Conservation (phyloP, 768 basidiomycete genomes). For the Filobasidium wieringae region DNA sequence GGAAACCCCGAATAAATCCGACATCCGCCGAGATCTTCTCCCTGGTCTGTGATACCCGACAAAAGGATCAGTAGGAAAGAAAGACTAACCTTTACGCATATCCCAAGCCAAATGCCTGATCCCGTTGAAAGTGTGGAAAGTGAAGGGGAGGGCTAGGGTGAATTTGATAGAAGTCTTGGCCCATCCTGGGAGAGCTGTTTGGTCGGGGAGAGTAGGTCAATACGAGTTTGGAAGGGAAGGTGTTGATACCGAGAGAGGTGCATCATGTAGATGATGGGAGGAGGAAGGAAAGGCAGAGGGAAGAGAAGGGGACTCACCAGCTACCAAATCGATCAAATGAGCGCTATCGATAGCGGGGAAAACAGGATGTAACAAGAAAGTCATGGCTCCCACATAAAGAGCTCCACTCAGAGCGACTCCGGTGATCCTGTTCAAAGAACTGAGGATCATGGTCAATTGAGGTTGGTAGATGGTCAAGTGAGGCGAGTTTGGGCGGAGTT, state of each 20-base stretch:
- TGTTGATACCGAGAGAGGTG: background rate
- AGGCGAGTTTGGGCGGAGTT: conserved; percentile 78
- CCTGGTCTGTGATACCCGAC: background rate
- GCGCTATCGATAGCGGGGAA: conserved; percentile 56
- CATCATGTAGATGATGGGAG: too few relatives aligned
- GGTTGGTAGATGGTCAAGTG: conserved; percentile 83
- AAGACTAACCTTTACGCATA: conserved; percentile 63
- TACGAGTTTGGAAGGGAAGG: background rate
- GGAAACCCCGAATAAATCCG: background rate
- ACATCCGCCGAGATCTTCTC: background rate
- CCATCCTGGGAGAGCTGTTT: conserved; percentile 53
- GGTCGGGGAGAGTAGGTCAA: too few relatives aligned
- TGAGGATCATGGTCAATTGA: conserved; percentile 67
- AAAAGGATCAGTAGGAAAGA: background rate
- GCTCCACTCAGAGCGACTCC: conserved; percentile 75
- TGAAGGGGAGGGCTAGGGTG: conserved; percentile 71
- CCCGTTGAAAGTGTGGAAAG: conserved; percentile 84
- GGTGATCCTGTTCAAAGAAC: conserved; percentile 76
- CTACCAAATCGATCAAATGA: conserved; percentile 60
- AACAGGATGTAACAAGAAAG: conserved; percentile 69
- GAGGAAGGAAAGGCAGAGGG: too few relatives aligned
- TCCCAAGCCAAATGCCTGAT: conserved; percentile 87
- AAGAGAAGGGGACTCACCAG: conserved; percentile 23
- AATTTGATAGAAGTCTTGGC: conserved; percentile 67
- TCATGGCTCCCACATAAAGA: conserved; percentile 75